Conservation (phyloP, 1,284 basidiomycete genomes). For the Apiotrichum akiyoshidainum region DNA sequence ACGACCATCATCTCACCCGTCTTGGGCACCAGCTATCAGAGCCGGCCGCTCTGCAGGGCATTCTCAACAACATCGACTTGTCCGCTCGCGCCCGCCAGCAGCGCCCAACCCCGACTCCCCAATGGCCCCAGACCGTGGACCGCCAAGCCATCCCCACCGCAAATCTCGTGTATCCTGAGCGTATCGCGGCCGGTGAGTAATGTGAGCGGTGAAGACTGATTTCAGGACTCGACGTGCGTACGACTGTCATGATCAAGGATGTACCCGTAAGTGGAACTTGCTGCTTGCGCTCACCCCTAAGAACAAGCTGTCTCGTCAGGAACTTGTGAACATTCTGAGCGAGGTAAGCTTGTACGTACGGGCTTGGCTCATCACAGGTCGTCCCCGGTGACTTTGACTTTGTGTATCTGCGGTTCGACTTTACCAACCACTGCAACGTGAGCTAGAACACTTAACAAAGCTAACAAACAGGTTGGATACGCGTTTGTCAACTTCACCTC, state of each 20-base stretch:
- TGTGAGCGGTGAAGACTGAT: neutral
- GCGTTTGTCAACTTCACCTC: constrained; percentile 50
- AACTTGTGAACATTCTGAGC: constrained; percentile 45
- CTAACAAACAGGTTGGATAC: constrained; percentile 41
- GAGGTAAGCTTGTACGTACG: constrained; percentile 28
- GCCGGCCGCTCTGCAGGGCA: constrained; percentile 22
- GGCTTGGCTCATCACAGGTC: constrained; percentile 25
- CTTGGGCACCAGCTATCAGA: constrained; percentile 1
- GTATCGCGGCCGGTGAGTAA: constrained; percentile 35
- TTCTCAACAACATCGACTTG: constrained; percentile 32
- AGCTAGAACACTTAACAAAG: constrained; percentile 7
- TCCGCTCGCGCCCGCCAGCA: constrained; percentile 25
- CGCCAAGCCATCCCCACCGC: constrained; percentile 36
- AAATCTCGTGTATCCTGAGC: constrained; percentile 41
- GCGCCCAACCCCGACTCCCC: neutral
- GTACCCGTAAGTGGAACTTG: constrained; percentile 37
- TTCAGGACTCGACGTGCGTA: constrained; percentile 22
- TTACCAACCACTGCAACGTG: constrained; percentile 50
- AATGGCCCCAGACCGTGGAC: constrained; percentile 23
- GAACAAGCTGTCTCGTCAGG: constrained; percentile 50
- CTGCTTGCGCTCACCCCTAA: constrained; percentile 5
- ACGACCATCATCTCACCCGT: neutral
- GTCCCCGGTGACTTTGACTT: constrained; percentile 49
- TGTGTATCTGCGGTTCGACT: constrained; percentile 51
- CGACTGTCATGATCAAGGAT: constrained; percentile 51